phyloP scores from a whole-genome alignment of 495 filamentous ascomycete species.

The Amorphotheca resinae region DNA sequence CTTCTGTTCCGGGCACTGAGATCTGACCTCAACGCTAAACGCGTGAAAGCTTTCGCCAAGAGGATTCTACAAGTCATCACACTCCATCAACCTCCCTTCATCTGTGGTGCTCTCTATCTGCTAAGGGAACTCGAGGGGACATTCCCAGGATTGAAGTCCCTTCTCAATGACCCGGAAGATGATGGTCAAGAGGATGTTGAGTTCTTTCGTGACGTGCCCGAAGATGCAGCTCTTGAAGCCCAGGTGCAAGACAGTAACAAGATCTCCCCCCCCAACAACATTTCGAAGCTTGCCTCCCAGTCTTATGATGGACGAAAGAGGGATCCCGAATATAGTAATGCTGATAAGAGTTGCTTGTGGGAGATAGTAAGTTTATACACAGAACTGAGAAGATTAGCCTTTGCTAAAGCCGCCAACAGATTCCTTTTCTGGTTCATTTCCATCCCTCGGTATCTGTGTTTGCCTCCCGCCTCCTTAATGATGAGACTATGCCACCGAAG shows the following conservation, averaged over 20 bases:
- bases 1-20: conserved; percentile 79
- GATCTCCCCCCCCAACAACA: too few species aligned
- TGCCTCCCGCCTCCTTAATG: conserved; percentile 52
- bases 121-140: conserved; percentile 65
- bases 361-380: conserved; percentile 50
- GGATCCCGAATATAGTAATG: conserved; percentile 82
- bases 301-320: conserved; percentile 81
- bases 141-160: conserved; percentile 59
- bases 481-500: conserved; percentile 61
- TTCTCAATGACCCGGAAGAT: conserved; percentile 63
- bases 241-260: conserved; percentile 2
- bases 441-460: conserved; percentile 93
- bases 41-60: conserved; percentile 92
- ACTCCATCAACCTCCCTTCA: conserved; percentile 84
- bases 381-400: not conserved
- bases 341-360: conserved; percentile 84
- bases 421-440: conserved; percentile 71
- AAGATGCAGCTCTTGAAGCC: conserved; percentile 24
- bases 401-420: conserved; percentile 20
- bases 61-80: conserved; percentile 74
- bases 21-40: conserved; percentile 70
- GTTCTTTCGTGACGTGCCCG: conserved; percentile 54
- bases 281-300: not conserved
- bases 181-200: conserved; percentile 51
- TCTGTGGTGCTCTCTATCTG: conserved; percentile 79